Conservation (phyloP, 176 grass and related monocot genomes). For the Oryza glumipatula region DNA sequence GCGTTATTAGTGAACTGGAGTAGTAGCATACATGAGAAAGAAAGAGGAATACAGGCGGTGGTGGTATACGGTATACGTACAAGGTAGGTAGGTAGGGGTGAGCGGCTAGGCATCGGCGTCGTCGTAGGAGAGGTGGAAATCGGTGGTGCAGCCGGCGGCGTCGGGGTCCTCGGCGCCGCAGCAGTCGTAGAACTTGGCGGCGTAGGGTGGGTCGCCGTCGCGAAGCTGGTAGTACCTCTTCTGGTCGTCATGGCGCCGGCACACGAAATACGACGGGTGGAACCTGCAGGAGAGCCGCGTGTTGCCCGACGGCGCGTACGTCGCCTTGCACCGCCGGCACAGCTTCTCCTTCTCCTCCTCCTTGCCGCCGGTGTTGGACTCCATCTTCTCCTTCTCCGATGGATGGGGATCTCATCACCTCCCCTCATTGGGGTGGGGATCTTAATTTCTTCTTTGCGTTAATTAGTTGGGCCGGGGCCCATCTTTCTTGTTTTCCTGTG, state of each 20-base stretch:
- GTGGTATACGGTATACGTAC: too few relatives aligned
- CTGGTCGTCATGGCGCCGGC: slow-evolving; percentile 90
- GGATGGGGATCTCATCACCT: too few relatives aligned
- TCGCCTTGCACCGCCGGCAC: slow-evolving; percentile 68
- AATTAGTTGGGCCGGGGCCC: too few relatives aligned
- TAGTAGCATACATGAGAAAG: too few relatives aligned
- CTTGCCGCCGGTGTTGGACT: neutral
- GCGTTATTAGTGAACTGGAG: too few relatives aligned
- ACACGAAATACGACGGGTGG: slow-evolving; percentile 83
- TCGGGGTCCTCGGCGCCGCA: slow-evolving; percentile 87
- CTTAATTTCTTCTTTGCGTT: too few relatives aligned
- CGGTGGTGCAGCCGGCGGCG: slow-evolving; percentile 63
- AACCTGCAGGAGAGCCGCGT: slow-evolving; percentile 68
- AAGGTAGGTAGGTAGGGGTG: too few relatives aligned
- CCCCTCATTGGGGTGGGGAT: too few relatives aligned
- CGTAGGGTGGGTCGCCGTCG: slow-evolving; percentile 77
- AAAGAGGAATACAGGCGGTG: neutral
- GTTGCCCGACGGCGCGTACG: slow-evolving; percentile 53
- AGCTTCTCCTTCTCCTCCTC: slow-evolving; percentile 38
- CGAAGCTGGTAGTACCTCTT: slow-evolving; percentile 93
- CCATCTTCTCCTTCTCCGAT: neutral
- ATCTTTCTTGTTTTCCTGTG: too few relatives aligned
- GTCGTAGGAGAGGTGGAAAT: slow-evolving; percentile 79
- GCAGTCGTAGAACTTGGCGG: slow-evolving; percentile 87
- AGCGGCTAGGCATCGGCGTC: slow-evolving; percentile 16